phyloP scores from a whole-genome alignment of 106 monocot species.

The Posidonia australis region DNA sequence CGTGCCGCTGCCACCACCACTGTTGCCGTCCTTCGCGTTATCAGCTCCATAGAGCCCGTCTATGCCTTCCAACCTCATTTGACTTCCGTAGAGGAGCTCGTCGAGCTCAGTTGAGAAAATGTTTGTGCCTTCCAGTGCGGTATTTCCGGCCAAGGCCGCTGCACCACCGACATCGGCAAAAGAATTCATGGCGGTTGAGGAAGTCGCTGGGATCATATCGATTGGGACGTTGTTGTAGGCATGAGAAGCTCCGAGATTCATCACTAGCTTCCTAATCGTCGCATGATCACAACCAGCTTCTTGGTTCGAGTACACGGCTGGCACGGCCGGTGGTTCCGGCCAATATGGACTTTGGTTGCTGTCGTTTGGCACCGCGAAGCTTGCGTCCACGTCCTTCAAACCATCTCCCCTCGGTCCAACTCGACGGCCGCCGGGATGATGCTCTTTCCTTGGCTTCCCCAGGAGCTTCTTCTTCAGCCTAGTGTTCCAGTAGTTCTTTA shows the following conservation, averaged over 20 bases:
- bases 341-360: not conserved
- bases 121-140: not conserved
- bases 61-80: slow-evolving; percentile 21
- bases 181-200: not conserved
- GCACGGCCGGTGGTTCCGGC: not conserved
- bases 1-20: not conserved
- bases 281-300: slow-evolving; percentile 10
- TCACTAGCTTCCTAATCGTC: slow-evolving; percentile 12
- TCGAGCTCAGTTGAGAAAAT: slow-evolving; percentile 32
- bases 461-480: slow-evolving; percentile 66
- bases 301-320: not conserved
- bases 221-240: not conserved
- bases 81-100: slow-evolving; percentile 20
- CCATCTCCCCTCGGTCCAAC: not conserved
- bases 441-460: slow-evolving; percentile 24
- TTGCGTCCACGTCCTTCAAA: not conserved
- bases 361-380: not conserved
- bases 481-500: slow-evolving; percentile 95
- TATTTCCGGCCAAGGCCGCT: not conserved
- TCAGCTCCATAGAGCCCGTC: slow-evolving; percentile 21
- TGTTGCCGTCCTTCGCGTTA: not conserved
- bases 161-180: not conserved
- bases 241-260: slow-evolving; percentile 1
- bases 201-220: not conserved
- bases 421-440: not conserved